Evolutionary conservation across 2,329 filamentous ascomycete species (phyloP), one percentile per base, ranked within the genome.

Genomic region (Aureobasidium sp.): DNA sequence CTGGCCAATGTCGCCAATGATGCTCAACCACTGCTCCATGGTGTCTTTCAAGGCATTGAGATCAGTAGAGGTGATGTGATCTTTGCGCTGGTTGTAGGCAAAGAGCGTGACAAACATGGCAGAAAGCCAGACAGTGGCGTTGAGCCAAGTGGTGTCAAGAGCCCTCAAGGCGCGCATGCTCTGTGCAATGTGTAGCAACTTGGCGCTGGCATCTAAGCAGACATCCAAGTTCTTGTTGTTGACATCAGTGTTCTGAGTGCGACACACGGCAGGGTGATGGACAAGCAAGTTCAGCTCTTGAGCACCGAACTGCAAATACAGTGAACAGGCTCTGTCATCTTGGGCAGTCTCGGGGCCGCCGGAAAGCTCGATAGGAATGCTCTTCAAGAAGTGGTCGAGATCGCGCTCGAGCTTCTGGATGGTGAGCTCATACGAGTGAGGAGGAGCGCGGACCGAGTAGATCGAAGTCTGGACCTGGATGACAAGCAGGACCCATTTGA

Each of bases 131-230:
- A 89, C 81, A 0, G 88, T 85, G 51, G 84, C 79, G 50, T 87
- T 86, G 66, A 89, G 88, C 87, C 88, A 92, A 0, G 88, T 90
- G 1, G 87, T 89, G 68, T 93, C 89, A 4, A 92, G 74, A 46
- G 84, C 84, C 67, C 87, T 88, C 61, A 85, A 76, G 65, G 79
- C 79, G 61, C 83, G 81, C 50, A 92, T 73, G 57, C 83, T 77
- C 23, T 78, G 77, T 6, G 85, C 82, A 27, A 81, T 78, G 23
- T 78, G 75, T 2, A 92, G 75, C 73, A 90, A 83, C 63, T 85
- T 81, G 49, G 81, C 79, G 6, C 86, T 81, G 10, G 83, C 83
- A 51, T 85, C 81, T 35, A 89, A 81, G 69, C 87, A 90, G 45
- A 87, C 71, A 62, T 77, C 74, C 4, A 78, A 66, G 43, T 78